Percentiles rank a stretch among this genome's conserved stretches.
phyloP scores from a whole-genome alignment of 2,329 filamentous ascomycete species.

The Ascochyta lentis region DNA sequence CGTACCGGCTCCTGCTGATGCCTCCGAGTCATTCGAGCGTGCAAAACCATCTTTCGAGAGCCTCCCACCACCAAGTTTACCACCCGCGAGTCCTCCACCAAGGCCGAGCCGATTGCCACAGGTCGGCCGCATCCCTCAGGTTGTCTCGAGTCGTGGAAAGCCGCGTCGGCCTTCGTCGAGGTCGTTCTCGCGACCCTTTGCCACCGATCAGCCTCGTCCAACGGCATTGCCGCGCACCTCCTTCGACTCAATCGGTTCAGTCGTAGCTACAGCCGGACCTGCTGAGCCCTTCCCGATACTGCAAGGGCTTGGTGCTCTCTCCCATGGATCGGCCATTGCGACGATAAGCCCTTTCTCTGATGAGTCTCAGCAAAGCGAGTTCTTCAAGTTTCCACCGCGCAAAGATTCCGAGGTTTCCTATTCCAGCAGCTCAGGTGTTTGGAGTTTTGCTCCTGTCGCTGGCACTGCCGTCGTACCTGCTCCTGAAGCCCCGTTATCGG shows the following conservation, averaged over 20 bases:
- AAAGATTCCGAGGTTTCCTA: conserved; percentile 73
- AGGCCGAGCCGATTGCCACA: conserved; percentile 74
- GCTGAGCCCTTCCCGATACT: conserved; percentile 45
- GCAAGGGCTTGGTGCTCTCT: conserved; percentile 42
- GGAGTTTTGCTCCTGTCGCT: conserved; percentile 63
- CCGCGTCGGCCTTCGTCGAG: conserved; percentile 72
- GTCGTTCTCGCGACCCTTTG: conserved; percentile 87
- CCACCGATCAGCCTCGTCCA: conserved; percentile 52
- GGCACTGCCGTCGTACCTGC: conserved; percentile 69
- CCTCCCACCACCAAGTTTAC: conserved; percentile 34
- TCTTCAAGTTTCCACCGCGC: conserved; percentile 74
- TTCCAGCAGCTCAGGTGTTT: conserved; percentile 69
- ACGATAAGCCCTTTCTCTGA: conserved; percentile 40
- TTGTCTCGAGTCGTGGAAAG: conserved; percentile 70
- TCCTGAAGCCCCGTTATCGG: conserved; percentile 67
- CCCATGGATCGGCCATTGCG: conserved; percentile 49
- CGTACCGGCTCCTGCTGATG: neutral
- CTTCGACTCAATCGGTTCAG: conserved; percentile 38
- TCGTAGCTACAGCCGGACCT: conserved; percentile 38
- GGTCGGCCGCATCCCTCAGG: conserved; percentile 84
- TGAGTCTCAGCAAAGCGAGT: conserved; percentile 60
- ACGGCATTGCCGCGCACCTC: conserved; percentile 42
- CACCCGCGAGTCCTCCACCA: conserved; percentile 41
- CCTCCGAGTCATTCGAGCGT: conserved; percentile 3
- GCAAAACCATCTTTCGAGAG: conserved; percentile 1